phyloP scores from a whole-genome alignment of 805 yeast genomes.

The Monosporozyma aquatica region DNA sequence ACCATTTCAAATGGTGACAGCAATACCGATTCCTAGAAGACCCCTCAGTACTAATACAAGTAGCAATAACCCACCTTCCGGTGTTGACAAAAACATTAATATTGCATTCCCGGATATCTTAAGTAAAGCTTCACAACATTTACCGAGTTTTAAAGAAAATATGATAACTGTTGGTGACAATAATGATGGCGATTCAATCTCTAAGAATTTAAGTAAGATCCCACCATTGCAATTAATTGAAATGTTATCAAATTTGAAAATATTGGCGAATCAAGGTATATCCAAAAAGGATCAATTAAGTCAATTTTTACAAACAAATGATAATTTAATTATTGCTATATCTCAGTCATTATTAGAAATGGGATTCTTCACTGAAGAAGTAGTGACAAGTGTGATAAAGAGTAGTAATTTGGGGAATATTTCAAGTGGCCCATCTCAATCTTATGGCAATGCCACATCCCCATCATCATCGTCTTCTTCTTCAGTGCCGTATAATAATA shows the following conservation, averaged over 20 bases:
- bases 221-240: slow-evolving; percentile 68
- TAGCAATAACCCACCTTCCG: background rate
- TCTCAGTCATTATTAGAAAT: slow-evolving; percentile 66
- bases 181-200: slow-evolving; percentile 41
- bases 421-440: slow-evolving; percentile 4
- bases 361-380: slow-evolving; percentile 66
- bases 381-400: slow-evolving; percentile 47
- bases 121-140: slow-evolving; percentile 44
- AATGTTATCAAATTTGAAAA: slow-evolving; percentile 56
- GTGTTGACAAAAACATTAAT: slow-evolving; percentile 5
- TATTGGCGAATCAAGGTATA: slow-evolving; percentile 42
- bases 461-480: background rate
- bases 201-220: slow-evolving; percentile 50
- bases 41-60: too few relatives aligned
- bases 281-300: slow-evolving; percentile 38
- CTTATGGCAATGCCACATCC: slow-evolving; percentile 6
- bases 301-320: slow-evolving; percentile 46
- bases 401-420: slow-evolving; percentile 8
- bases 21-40: slow-evolving; percentile 27
- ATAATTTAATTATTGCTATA: slow-evolving; percentile 51
- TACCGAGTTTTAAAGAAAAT: slow-evolving; percentile 41
- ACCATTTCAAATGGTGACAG: slow-evolving; percentile 30
- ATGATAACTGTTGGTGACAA: slow-evolving; percentile 40
- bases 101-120: slow-evolving; percentile 38
- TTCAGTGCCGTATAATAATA: slow-evolving; percentile 6